Base-by-base conservation (phyloP, 108 stramenopile species). In the Nannochloropsis oceanica region DNA sequence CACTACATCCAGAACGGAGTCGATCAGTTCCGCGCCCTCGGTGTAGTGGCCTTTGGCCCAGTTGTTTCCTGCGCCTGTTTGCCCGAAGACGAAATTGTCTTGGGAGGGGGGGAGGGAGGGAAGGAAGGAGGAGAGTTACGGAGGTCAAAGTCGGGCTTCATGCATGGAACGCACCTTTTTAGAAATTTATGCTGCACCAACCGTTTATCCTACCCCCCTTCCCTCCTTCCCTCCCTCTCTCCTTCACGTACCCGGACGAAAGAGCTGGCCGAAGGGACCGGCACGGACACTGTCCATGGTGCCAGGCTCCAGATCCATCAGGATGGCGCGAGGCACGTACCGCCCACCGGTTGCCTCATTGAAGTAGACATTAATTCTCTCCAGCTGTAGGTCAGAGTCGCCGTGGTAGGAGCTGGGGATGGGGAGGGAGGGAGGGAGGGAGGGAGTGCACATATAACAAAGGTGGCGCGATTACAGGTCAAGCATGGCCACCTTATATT, bases 41-140 rank as follows among this genome's bases (percentile, higher is more conserved):
- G 96, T 97, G 94, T 97, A 97, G 89, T 96, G 95, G 86, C 96
- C 96, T 92, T 96, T 96, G 92, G 96, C 96, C 96, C 96, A 89
- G 87, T 94, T 94, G 91, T 95, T 95, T 13, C 94, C 94, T 13
- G 93, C 95, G 12, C 94, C 95, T 25, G 93, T 93, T 89, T 96
- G 95, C 79, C 96, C 96, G 90, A 95, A 96, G 80, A 97, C 95
- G 89, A 96, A 96, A 94, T 97, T 97, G 84, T 97, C 96, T 50
- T 14, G 18, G 18, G 18, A 50, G 18, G 46, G 46, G 46, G 0
- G 46, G 18, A 18, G 46, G 18, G 46, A 18, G 18, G 46, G 46
- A 50, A 14, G 46, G 46, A 50, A 50, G 46, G 46, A 50, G 14
- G 14, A 50, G 13, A 18, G 46, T 50, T 50, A 13, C 13, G 46